Percentiles rank a stretch among this genome's conserved stretches.
Evolutionary conservation across 2,329 filamentous ascomycete species (phyloP).

Genomic region (Fusarium foetens): DNA sequence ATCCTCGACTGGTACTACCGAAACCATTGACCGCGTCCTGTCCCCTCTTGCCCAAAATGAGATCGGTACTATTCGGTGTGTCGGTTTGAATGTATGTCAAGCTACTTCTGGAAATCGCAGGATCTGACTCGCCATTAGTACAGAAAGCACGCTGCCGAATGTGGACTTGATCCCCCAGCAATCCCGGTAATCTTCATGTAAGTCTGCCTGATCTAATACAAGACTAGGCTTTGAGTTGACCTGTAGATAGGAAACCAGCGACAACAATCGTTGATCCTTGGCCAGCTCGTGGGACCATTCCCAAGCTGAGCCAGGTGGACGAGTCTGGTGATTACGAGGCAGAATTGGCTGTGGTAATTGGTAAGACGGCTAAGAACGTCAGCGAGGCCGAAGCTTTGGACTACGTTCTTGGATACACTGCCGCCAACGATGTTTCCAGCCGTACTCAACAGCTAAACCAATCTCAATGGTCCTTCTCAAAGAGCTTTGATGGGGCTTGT

Average conservation of each 20-base stretch:
- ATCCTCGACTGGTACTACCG: slow-evolving; percentile 57
- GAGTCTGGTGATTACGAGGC: slow-evolving; percentile 69
- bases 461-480: slow-evolving; percentile 58
- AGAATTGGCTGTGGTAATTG: slow-evolving; percentile 67
- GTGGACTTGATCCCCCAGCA: slow-evolving; percentile 61
- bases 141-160: slow-evolving; percentile 56
- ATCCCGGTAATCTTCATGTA: slow-evolving; percentile 67
- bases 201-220: neutral
- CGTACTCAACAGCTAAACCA: slow-evolving; percentile 44
- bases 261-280: slow-evolving; percentile 65
- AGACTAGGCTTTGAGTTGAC: neutral
- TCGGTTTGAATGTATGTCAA: slow-evolving; percentile 63
- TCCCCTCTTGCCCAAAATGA: slow-evolving; percentile 52
- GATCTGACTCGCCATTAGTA: slow-evolving; percentile 42
- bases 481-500: slow-evolving; percentile 67
- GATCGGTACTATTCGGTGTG: slow-evolving; percentile 67
- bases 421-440: slow-evolving; percentile 69
- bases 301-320: slow-evolving; percentile 59
- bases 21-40: slow-evolving; percentile 59
- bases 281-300: slow-evolving; percentile 61
- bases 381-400: slow-evolving; percentile 64
- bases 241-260: slow-evolving; percentile 57
- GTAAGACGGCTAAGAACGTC: slow-evolving; percentile 62
- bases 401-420: slow-evolving; percentile 72
- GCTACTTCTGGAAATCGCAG: too few species aligned